Evolutionary conservation across 192 early-diverging fungal genomes (phyloP), one percentile per base, ranked within the genome.

Genomic region (Polychytrium aggregatum): DNA sequence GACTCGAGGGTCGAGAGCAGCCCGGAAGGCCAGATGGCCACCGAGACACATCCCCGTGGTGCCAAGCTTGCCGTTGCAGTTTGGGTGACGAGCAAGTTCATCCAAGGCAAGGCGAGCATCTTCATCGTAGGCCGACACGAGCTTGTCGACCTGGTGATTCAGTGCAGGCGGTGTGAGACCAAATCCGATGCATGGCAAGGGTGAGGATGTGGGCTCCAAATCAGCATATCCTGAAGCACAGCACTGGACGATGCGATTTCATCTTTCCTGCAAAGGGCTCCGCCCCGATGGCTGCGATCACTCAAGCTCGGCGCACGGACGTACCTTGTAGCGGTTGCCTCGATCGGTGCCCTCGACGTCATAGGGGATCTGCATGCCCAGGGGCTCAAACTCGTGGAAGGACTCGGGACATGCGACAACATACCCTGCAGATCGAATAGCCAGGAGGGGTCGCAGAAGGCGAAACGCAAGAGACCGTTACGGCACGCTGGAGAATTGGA

Each of bases 371-470:
- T 67, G 63, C 1, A 53, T 61, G 13, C 79, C 79, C 14, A 62
- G 53, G 2, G 53, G 50, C 50, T 76, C 68, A 55, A 79, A 79
- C 48, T 82, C 79, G 50, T 82, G 79, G 55, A 72, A 82, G 18
- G 64, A 65, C 43, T 82, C 79, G 30, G 69, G 69, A 53, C 68
- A 72, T 2, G 79, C 78, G 16, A 78, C 75, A 9, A 72, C 41
- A 29, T 70, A 68, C 50, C 64, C 67, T 36, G 56, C 55, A 20
- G 51, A n/a, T n/a, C n/a, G n/a, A n/a, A n/a, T n/a, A n/a, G n/a
- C n/a, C n/a, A n/a, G n/a, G n/a, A n/a, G n/a, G n/a, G n/a, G n/a
- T n/a, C n/a, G n/a, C n/a, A n/a, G n/a, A n/a, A n/a, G n/a, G n/a
- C n/a, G n/a, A n/a, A n/a, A n/a, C n/a, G n/a, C n/a, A n/a, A n/a